Base-by-base conservation (phyloP, 768 basidiomycete species). In the Leucocoprinus sp. region DNA sequence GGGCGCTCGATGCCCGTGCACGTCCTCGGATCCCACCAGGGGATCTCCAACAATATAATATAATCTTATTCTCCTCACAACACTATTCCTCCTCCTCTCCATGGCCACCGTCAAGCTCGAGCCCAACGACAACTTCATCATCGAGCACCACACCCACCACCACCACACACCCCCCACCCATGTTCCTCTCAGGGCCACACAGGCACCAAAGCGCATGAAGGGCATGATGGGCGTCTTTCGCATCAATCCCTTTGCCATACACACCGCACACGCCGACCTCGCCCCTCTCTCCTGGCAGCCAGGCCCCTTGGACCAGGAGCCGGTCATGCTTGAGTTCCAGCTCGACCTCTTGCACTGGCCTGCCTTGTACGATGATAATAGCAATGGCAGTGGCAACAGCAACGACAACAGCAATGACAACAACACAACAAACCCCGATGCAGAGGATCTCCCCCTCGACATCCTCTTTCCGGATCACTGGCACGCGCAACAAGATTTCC, bases 161-260 rank as follows among this genome's bases (percentile, higher is more conserved):
- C 28, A 15, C 0, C 63, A 72, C 41, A 74, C 73, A 0, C 76
- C 76, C 0, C 78, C 76, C 1, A 76, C 74, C 26, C 76, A 79
- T 56, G 84, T 85, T 1, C 84, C 85, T 6, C 71, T 85, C 11
- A 82, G 85, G 37, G 85, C 84, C 6, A 86, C 82, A 0, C 80
- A 85, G 55, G 85, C 84, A 1, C 70, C 74, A 50, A 70, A 74
- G 37, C 70, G 74, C 35, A 86, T 86, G 85, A 75, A 80, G 43
- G 65, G 67, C 38, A 78, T 86, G 78, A 89, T 89, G 85, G 75
- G 76, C 34, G 76, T 80, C 17, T 84, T 88, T 59, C 74, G 85
- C 6, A 70, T 87, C 53, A 82, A 87, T 60, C 84, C 83, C 0
- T 88, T 88, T 53, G 73, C 83, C 18, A 76, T 80, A 64, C 78